Evolutionary conservation across 352 stramenopile species (phyloP), one percentile per base, ranked within the genome.

Genomic region (Globisporangium cystogenes): DNA sequence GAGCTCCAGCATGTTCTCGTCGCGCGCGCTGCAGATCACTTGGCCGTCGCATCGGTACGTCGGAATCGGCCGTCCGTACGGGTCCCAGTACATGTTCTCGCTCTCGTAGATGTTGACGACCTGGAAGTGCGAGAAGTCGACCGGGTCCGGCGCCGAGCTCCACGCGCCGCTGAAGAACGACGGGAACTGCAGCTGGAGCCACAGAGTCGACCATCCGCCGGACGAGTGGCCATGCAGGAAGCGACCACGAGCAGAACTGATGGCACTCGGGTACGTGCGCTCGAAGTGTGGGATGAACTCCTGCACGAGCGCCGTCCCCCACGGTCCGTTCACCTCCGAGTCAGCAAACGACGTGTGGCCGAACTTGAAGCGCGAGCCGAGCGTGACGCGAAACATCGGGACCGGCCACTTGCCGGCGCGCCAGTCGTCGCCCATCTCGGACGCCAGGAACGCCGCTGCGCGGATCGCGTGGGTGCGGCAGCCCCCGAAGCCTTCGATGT

Each of bases 321-420:
- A 90, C 1, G 80, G 80, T 15, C 80, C 80, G 49, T 83, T 90
- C 1, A 57, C 49, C 7, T 82, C 80, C 3, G 68, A 74, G 53
- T 90, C 80, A 4, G 76, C 75, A 44, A 87, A 90, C 41, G 80
- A 90, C 4, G 80, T 88, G 66, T 90, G 80, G 3, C 80, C 80
- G 55, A 80, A 90, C 53, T 80, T 84, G 55, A 82, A 82, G 18
- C 80, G 80, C 11, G 80, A 90, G 11, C 80, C 80, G 14, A 90
- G 64, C 15, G 76, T 87, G n/a, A 90, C 68, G 3, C 80, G 69
- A 10, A 90, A 47, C 80, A 90, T 90, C 6, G 80, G 73, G 1
- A 50, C 63, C 12, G 74, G 62, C 74, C 76, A 87, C 12, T 63
- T 56, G 21, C 76, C 80, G 35, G 60, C 55, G 37, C 86, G 63